Conservation (phyloP, 495 filamentous ascomycete genomes). For the Penicillium lagena region DNA sequence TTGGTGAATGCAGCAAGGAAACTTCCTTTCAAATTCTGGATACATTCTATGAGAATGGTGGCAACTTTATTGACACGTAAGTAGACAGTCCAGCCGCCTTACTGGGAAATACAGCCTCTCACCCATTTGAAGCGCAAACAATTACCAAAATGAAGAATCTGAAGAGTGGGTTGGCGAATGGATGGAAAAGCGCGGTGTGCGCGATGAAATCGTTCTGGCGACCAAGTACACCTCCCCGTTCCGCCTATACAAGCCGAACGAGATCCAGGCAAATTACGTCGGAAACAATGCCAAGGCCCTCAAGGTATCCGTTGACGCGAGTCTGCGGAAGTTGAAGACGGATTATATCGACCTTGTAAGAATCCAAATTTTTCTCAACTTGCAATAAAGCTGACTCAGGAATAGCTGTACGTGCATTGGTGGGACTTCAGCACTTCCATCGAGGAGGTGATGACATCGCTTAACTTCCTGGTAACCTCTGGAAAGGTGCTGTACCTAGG, state of each 20-base stretch:
- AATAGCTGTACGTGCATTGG: constrained; percentile 49
- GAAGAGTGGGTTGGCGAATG: constrained; percentile 74
- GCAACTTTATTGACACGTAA: constrained; percentile 73
- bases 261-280: constrained; percentile 45
- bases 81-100: neutral
- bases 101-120: neutral
- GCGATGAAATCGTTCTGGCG: constrained; percentile 62
- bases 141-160: constrained; percentile 64
- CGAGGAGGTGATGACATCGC: constrained; percentile 62
- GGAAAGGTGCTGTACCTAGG: constrained; percentile 71
- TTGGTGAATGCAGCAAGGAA: constrained; percentile 58
- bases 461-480: constrained; percentile 50
- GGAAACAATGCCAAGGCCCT: constrained; percentile 58
- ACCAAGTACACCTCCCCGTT: constrained; percentile 60
- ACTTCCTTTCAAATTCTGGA: constrained; percentile 60
- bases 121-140: constrained; percentile 38
- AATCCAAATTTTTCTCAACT: neutral
- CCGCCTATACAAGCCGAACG: constrained; percentile 19
- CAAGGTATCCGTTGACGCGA: constrained; percentile 43
- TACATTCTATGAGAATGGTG: constrained; percentile 57
- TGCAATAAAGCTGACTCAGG: neutral
- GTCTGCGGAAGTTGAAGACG: constrained; percentile 55
- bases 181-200: constrained; percentile 48
- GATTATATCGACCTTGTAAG: constrained; percentile 54
- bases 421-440: constrained; percentile 62